Evolutionary conservation across 1,139 yeast genomes (phyloP).

Genomic region (Pichia sp.): DNA sequence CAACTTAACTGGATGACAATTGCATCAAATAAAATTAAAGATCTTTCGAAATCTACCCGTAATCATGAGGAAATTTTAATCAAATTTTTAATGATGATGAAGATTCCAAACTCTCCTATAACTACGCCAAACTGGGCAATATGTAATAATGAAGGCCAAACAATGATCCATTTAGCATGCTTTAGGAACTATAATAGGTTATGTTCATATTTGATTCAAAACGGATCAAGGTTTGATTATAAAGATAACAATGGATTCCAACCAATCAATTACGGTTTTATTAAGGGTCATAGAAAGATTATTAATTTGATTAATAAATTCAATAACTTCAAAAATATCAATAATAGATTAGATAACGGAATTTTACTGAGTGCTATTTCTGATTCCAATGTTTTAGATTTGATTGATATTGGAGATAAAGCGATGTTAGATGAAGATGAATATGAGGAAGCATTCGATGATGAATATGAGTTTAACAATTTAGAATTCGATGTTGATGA

Average conservation of each 20-base stretch:
- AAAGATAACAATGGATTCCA: conserved; percentile 77
- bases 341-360: conserved; percentile 49
- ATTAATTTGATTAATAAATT: conserved; percentile 51
- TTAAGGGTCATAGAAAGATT: conserved; percentile 61
- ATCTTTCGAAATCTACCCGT: conserved; percentile 36
- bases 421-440: conserved; percentile 3
- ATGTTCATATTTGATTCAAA: conserved; percentile 55
- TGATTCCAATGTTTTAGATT: conserved; percentile 59
- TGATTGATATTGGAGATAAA: conserved; percentile 23
- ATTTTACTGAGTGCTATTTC: conserved; percentile 43
- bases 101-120: conserved; percentile 53
- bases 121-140: conserved; percentile 69
- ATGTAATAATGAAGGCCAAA: conserved; percentile 76
- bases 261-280: conserved; percentile 79
- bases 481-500: conserved; percentile 8
- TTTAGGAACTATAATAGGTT: conserved; percentile 61
- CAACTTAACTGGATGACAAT: conserved; percentile 34
- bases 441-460: conserved; percentile 19
- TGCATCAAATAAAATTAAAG: conserved; percentile 34
- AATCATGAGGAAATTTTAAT: conserved; percentile 53
- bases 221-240: conserved; percentile 73
- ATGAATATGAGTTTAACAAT: conserved; percentile 19
- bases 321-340: conserved; percentile 45
- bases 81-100: conserved; percentile 56
- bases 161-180: conserved; percentile 78